A percentile compares a stretch with the other conserved stretches of the same genome.
Conservation (phyloP, 179 eudicot species). For the Vitellaria paradoxa region DNA sequence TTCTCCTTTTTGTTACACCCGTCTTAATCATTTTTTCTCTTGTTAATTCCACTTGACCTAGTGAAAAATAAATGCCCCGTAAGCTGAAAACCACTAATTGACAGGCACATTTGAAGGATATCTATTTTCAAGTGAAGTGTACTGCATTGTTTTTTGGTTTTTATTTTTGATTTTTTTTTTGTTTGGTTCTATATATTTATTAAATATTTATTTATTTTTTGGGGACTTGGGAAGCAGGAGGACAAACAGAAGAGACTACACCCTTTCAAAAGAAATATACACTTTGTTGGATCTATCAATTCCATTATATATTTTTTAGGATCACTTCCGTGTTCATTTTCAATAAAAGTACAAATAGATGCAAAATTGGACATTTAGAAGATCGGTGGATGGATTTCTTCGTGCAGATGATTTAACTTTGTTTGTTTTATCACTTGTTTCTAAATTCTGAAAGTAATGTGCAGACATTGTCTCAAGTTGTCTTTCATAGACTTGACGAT, state of each 20-base stretch:
- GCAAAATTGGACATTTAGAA: background rate
- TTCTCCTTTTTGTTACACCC: background rate
- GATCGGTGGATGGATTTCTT: background rate
- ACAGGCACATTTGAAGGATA: background rate
- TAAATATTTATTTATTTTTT: no score
- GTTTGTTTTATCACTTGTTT: slow-evolving; percentile 1
- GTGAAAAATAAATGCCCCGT: background rate
- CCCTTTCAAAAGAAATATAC: background rate
- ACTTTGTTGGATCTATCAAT: background rate
- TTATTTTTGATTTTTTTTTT: no score
- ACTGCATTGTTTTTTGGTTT: no score
- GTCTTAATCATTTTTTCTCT: background rate
- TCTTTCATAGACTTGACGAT: slow-evolving; percentile 84
- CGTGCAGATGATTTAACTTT: background rate
- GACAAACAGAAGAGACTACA: no score
- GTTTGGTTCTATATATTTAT: no score
- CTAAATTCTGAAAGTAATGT: slow-evolving; percentile 10
- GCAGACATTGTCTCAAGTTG: slow-evolving; percentile 86
- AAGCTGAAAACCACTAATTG: background rate
- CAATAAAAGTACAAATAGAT: no score
- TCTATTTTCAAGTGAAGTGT: background rate
- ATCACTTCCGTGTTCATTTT: background rate
- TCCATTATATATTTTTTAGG: background rate
- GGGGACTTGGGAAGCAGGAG: no score
- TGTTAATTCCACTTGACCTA: background rate